Evolutionary conservation across 768 basidiomycete genomes (phyloP).

Genomic region (Rhodotorula toruloides): DNA sequence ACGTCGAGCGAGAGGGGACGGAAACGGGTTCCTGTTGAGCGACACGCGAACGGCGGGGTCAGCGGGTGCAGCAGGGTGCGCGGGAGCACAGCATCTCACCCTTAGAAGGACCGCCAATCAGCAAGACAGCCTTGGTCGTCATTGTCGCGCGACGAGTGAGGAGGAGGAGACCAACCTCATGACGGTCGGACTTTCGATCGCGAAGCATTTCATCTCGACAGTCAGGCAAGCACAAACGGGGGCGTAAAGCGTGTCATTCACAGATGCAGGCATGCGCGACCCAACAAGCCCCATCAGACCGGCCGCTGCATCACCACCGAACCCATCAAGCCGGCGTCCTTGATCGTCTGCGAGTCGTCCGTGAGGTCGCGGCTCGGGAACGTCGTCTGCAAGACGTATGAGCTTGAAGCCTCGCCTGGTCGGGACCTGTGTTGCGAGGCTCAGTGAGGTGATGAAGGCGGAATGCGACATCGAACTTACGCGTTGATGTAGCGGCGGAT

Average conservation of each 20-base stretch:
- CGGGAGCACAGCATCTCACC: conserved; percentile 28
- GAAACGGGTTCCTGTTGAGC: conserved; percentile 26
- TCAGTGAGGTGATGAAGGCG: background rate
- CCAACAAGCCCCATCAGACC: conserved; percentile 8
- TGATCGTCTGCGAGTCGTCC: conserved; percentile 62
- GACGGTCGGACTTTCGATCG: too few species aligned
- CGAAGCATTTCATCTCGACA: too few species aligned
- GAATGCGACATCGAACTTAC: conserved; percentile 53
- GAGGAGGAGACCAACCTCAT: too few species aligned
- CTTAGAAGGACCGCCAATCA: conserved; percentile 49
- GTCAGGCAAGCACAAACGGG: too few species aligned
- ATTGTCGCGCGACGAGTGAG: too few species aligned
- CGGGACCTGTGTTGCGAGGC: conserved; percentile 55
- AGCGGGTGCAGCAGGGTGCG: background rate
- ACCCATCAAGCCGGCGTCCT: conserved; percentile 66
- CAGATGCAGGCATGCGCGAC: background rate
- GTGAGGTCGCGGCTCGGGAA: conserved; percentile 76
- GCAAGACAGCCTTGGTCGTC: conserved; percentile 47
- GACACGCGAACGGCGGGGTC: too few species aligned
- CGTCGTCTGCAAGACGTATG: conserved; percentile 77
- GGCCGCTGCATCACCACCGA: conserved; percentile 78
- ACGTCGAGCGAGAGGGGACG: conserved; percentile 39
- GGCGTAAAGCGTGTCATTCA: background rate
- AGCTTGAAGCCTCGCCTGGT: conserved; percentile 59
- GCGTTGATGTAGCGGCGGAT: conserved; percentile 82